These are phyloP conservation scores for Clonostachys sp. DNA, from an alignment of 2,329 filamentous ascomycete species.

Conservation along the genomic window DNA sequence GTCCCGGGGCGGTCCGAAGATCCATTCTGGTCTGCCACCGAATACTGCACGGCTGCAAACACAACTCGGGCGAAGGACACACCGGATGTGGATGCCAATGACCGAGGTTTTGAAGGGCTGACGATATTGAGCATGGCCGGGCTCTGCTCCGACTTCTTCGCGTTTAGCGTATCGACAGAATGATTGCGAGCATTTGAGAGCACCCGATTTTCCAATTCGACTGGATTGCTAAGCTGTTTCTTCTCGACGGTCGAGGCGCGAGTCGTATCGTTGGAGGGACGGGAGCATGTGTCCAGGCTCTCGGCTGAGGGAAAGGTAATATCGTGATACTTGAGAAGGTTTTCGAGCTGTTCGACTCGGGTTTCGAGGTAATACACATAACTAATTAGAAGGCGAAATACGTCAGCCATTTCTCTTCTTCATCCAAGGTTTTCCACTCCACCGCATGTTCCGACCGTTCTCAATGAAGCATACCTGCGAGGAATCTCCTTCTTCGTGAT, in stretches of 20 bases:
- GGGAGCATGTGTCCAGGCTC: slow-evolving; percentile 61
- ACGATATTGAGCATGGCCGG: slow-evolving; percentile 68
- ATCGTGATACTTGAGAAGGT: slow-evolving; percentile 62
- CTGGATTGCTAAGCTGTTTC: neutral
- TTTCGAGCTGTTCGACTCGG: slow-evolving; percentile 78
- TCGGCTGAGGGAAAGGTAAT: slow-evolving; percentile 69
- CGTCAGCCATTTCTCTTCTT: slow-evolving; percentile 9
- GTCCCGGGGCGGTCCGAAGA: slow-evolving; percentile 13
- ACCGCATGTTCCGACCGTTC: neutral
- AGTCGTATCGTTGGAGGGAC: slow-evolving; percentile 3
- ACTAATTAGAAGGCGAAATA: slow-evolving; percentile 31
- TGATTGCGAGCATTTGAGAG: slow-evolving; percentile 17
- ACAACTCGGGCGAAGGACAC: slow-evolving; percentile 94
- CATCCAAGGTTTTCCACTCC: neutral
- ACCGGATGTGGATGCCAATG: slow-evolving; percentile 79
- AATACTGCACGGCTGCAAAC: slow-evolving; percentile 83
- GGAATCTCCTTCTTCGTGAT: slow-evolving; percentile 96
- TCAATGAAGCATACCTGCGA: slow-evolving; percentile 62
- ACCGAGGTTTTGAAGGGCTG: slow-evolving; percentile 72
- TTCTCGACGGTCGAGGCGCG: neutral
- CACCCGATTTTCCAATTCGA: neutral
- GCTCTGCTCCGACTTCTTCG: slow-evolving; percentile 20
- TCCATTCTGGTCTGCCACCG: slow-evolving; percentile 57
- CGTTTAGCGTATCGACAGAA: slow-evolving; percentile 22
- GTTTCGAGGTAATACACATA: slow-evolving; percentile 96